Evolutionary conservation across 2,329 filamentous ascomycete genomes (phyloP).

Genomic region (Neonectria sp.): DNA sequence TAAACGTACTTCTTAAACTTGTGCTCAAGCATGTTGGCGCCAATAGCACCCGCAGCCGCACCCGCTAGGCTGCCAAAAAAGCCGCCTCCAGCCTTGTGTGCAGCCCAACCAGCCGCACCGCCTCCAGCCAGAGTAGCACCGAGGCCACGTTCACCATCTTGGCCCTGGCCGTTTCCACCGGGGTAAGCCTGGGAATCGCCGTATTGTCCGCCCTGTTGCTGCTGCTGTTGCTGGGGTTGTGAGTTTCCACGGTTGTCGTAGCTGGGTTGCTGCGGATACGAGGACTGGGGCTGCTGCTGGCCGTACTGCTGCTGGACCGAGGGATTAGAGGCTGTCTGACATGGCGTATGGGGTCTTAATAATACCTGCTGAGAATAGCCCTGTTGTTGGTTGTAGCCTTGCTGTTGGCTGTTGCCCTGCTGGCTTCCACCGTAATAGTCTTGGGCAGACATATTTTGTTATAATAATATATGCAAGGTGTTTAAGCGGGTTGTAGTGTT

Average conservation of each 20-base stretch:
- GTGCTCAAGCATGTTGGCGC: constrained; percentile 63
- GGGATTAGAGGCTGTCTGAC: background rate
- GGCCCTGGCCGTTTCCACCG: constrained; percentile 27
- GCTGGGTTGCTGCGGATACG: constrained; percentile 38
- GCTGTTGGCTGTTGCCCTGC: constrained; percentile 35
- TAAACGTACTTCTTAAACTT: constrained; percentile 49
- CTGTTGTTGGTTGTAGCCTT: constrained; percentile 39
- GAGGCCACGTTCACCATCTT: constrained; percentile 63
- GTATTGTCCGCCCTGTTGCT: constrained; percentile 39
- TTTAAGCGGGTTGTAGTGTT: background rate
- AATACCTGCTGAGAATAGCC: constrained; percentile 25
- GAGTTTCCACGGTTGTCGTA: constrained; percentile 34
- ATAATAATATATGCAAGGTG: background rate
- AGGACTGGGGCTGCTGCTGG: constrained; percentile 35
- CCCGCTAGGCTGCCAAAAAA: constrained; percentile 64
- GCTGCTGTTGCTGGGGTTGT: constrained; percentile 39
- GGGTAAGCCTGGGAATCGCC: constrained; percentile 33
- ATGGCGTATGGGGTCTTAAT: background rate
- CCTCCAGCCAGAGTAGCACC: constrained; percentile 65
- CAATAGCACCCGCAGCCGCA: constrained; percentile 64
- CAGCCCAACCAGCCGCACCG: constrained; percentile 64
- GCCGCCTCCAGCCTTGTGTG: constrained; percentile 66
- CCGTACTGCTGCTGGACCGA: background rate
- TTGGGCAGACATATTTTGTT: constrained; percentile 41
- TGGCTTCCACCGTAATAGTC: constrained; percentile 42